Base-by-base conservation (phyloP, 371 early-diverging fungal species). In the Parasitella parasitica region DNA sequence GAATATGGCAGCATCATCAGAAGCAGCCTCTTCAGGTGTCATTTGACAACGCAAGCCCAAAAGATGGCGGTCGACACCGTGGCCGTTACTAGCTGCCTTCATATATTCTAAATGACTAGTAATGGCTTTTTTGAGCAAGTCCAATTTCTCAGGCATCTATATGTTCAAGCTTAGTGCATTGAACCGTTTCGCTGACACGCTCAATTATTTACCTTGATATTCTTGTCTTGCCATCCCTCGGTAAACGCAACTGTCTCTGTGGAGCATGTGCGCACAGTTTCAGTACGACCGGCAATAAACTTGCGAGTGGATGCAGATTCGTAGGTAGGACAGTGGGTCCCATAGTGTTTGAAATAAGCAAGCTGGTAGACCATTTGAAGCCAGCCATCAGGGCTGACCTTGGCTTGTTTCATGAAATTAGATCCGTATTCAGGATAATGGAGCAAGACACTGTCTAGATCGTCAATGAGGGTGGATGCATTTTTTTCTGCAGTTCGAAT, bases 351-450 rank as follows among this genome's bases (percentile, higher is more conserved):
- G 71, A 84, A 90, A 77, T 90, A 94, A 7, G 92, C 88, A 0
- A 95, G 75, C 76, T 96, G 96, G 32, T 94, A 67, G 0, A 86
- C 91, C 86, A 97, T 89, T 75, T 97, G 96, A 49, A 91, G 75
- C 78, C 87, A 96, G 2, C 94, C 94, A 72, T 96, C 96, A 2
- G 96, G 94, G 35, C 80, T 80, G 51, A 75, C 66, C 66, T 76
- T 83, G 68, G 86, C 85, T 50, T 84, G 77, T 81, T 96, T 96
- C 76, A 97, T 89, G 67, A 85, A 91, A 60, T 89, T 77, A 34
- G 89, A 82, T 5, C 97, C 97, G 69, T 88, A 94, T 11, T 80
- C 81, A 46, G 78, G 61, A 43, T 86, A 86, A 63, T 92, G 86
- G 20, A 94, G 75, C 32, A 93, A 64, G 34, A 83, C 80, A 64